Percentiles rank a stretch among this genome's conserved stretches.
Evolutionary conservation across 2,329 filamentous ascomycete genomes (phyloP).

Genomic region (Whalleya microplaca): DNA sequence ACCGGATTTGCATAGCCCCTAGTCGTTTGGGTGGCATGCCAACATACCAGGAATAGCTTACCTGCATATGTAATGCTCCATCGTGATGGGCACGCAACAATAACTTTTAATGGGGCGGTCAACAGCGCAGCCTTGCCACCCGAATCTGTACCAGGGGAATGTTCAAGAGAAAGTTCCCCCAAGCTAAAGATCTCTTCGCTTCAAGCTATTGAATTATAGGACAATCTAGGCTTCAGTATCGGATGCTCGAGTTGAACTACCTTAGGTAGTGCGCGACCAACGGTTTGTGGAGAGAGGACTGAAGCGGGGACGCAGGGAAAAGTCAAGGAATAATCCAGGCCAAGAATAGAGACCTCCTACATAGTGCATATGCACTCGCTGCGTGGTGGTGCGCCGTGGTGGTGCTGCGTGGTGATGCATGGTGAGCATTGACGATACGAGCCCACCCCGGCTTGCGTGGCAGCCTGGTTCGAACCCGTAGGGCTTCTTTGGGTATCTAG

Average conservation of each 20-base stretch:
- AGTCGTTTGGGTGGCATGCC: background rate
- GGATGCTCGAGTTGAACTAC: background rate
- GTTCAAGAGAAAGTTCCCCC: background rate
- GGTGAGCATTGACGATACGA: background rate
- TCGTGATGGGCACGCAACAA: background rate
- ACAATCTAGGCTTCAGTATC: background rate
- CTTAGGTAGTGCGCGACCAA: background rate
- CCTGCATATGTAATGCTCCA: background rate
- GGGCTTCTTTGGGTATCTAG: background rate
- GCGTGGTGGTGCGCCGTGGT: too few species aligned
- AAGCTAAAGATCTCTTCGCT: background rate
- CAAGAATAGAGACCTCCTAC: background rate
- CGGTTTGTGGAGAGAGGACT: background rate
- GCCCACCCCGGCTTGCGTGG: background rate
- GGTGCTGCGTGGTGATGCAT: too few species aligned
- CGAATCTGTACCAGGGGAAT: background rate
- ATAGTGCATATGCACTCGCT: background rate
- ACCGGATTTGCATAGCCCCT: constrained; percentile 33
- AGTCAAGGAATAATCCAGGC: background rate
- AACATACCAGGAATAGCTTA: background rate
- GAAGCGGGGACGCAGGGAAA: background rate
- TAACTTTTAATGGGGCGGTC: background rate
- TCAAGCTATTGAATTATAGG: background rate
- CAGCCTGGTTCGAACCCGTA: background rate
- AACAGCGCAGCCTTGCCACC: background rate